phyloP scores from a whole-genome alignment of 129 eudicot species.

The Flaveria sonorensis region DNA sequence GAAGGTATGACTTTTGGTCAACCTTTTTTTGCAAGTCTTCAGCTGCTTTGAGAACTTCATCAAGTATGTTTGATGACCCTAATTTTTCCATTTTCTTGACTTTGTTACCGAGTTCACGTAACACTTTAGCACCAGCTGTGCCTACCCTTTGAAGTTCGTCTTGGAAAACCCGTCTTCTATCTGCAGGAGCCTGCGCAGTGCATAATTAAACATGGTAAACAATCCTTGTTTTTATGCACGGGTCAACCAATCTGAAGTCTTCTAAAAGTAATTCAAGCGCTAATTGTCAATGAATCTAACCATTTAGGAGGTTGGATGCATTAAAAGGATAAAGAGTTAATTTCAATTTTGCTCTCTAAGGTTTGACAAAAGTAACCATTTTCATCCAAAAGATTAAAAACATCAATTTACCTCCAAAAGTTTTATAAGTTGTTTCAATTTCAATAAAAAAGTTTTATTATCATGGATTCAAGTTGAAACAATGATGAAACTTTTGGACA shows the following conservation, averaged over 20 bases:
- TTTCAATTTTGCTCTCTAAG: too few relatives aligned
- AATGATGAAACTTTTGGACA: too few relatives aligned
- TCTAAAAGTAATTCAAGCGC: neutral
- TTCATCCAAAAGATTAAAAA: too few relatives aligned
- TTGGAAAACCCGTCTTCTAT: conserved; percentile 65
- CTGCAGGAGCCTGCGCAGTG: conserved; percentile 74
- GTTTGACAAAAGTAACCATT: too few relatives aligned
- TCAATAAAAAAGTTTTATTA: too few relatives aligned
- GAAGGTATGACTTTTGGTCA: conserved; percentile 68
- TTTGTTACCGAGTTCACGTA: conserved; percentile 71
- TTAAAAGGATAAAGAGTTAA: neutral
- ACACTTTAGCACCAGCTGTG: conserved; percentile 66
- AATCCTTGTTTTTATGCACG: neutral
- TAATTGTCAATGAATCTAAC: neutral
- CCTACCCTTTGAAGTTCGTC: conserved; percentile 70
- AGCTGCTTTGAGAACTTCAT: conserved; percentile 71
- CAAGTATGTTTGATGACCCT: conserved; percentile 47
- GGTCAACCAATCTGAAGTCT: neutral
- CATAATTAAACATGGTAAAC: conserved; percentile 5
- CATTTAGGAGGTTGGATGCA: conserved; percentile 1
- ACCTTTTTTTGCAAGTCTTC: conserved; percentile 71
- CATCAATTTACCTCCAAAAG: too few relatives aligned
- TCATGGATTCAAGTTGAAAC: too few relatives aligned
- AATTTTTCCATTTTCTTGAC: conserved; percentile 71
- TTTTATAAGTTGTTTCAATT: too few relatives aligned